Base-by-base conservation (phyloP, 2,329 filamentous ascomycete species). In the Passalora sequoiae region DNA sequence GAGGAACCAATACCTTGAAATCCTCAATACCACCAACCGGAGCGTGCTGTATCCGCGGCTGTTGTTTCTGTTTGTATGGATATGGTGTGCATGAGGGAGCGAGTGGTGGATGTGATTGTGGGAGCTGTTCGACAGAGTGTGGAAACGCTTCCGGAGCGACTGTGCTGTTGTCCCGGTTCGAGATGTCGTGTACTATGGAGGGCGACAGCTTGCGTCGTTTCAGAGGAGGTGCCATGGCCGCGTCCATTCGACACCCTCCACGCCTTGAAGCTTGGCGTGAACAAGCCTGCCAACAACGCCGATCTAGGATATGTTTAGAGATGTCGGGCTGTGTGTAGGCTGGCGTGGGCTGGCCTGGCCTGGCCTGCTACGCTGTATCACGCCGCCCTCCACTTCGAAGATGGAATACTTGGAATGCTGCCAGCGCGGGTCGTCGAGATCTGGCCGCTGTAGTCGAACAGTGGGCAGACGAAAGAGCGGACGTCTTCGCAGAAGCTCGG, bases 191-290 rank as follows among this genome's bases (percentile, higher is more conserved):
- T 44, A 38, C 21, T 16, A 16, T 31, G 12, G 44, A 43, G 24
- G 41, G 42, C 13, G 51, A 49, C 28, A 60, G 41, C 47, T 48
- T 55, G 33, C 57, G 50, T 33, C 57, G 50, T 49, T 61, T 61
- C 25, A 38, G 46, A 31, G 59, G 57, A 38, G 57, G 59, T 44
- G 55, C 55, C 59, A 60, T 61, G 37, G 46, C 47, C 39, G 32
- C 39, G 38, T 55, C 50, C 56, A 58, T 55, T 50, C 47, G 36
- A 41, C 41, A 31, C 44, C 32, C 19, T 28, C 19, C 30, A 33
- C 24, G 21, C 24, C 24, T 13, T 28, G 19, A 17, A n/a, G 8
- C 32, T 46, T 41, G 43, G 32, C 38, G 31, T n/a, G 13, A 9
- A 22, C 30, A 36, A 32, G 38, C 25, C 38, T 29, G 13, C 22